Percentiles rank a stretch among this genome's conserved stretches.
Conservation (phyloP, 768 basidiomycete genomes). For the Mycena metata region DNA sequence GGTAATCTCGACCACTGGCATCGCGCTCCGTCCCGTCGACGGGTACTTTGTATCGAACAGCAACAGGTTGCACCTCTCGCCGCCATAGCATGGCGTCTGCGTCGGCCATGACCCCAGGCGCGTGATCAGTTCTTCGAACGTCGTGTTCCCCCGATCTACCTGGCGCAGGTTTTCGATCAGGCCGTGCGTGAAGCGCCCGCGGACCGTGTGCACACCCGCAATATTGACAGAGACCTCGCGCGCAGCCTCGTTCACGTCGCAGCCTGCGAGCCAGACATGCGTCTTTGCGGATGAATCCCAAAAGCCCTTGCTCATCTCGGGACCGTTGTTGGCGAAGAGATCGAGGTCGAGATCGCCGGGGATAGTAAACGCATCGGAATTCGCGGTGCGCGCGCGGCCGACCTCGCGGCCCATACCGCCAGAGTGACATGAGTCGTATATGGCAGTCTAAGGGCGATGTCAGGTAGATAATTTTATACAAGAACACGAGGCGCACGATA, state of each 20-base stretch:
- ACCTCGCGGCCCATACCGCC: background rate
- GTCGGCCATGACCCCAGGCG: background rate
- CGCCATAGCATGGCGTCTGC: constrained; percentile 3
- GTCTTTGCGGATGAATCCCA: background rate
- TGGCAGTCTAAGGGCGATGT: constrained; percentile 9
- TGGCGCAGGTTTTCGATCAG: constrained; percentile 2
- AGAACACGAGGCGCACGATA: constrained; percentile 10
- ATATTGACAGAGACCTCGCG: background rate
- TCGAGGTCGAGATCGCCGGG: constrained; percentile 6
- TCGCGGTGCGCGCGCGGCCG: background rate
- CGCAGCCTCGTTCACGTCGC: constrained; percentile 2
- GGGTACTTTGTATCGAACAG: constrained; percentile 13
- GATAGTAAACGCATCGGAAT: background rate
- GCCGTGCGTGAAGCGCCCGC: constrained; percentile 8
- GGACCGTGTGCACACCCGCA: background rate
- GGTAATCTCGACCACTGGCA: background rate
- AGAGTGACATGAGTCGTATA: constrained; percentile 14
- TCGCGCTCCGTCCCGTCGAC: background rate
- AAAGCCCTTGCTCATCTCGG: background rate
- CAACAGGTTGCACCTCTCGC: background rate
- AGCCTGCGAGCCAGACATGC: constrained; percentile 10
- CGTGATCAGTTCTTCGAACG: background rate
- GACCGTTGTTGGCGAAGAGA: background rate
- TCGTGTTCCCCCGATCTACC: constrained; percentile 10
- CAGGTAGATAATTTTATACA: background rate